Conservation (phyloP, 1,284 basidiomycete species). For the Malassezia pachydermatis region DNA sequence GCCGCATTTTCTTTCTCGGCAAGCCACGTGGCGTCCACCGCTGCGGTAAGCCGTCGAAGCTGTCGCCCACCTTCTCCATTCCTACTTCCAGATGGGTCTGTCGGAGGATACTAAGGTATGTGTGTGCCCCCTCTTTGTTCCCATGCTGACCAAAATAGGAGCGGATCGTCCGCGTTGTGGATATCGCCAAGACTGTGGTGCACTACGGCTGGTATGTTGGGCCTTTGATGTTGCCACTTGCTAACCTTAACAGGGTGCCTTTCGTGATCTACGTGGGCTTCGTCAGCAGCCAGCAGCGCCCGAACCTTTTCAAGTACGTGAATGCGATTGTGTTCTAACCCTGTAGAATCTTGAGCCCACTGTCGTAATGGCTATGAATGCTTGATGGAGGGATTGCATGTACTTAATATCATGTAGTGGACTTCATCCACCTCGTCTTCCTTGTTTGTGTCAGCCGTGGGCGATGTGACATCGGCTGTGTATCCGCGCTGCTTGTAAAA, state of each 20-base stretch:
- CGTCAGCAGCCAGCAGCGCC: slow-evolving; percentile 39
- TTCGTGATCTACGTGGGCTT: slow-evolving; percentile 46
- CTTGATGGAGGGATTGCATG: background rate
- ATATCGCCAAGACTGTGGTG: slow-evolving; percentile 40
- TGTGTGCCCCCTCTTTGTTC: background rate
- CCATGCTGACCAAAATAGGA: slow-evolving; percentile 21
- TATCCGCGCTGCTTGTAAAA: slow-evolving; percentile 12
- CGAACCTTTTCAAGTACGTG: slow-evolving; percentile 43
- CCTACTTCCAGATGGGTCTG: slow-evolving; percentile 23
- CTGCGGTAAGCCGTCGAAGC: slow-evolving; percentile 9
- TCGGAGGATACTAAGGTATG: slow-evolving; percentile 44
- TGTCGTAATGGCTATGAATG: slow-evolving; percentile 4
- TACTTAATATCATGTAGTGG: slow-evolving; percentile 15
- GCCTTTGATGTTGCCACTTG: too few relatives aligned
- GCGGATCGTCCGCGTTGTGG: slow-evolving; percentile 39
- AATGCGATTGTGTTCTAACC: background rate
- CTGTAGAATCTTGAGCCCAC: slow-evolving; percentile 16
- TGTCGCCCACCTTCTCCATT: slow-evolving; percentile 1
- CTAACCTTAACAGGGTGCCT: slow-evolving; percentile 29
- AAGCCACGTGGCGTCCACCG: slow-evolving; percentile 7
- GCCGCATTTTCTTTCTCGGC: background rate
- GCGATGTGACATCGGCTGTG: slow-evolving; percentile 13
- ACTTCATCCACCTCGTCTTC: background rate
- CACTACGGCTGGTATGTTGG: slow-evolving; percentile 43
- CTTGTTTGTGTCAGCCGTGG: background rate